A percentile compares a stretch with the other conserved stretches of the same genome.
phyloP scores from a whole-genome alignment of 768 basidiomycete genomes.

The Tricholomella constricta region DNA sequence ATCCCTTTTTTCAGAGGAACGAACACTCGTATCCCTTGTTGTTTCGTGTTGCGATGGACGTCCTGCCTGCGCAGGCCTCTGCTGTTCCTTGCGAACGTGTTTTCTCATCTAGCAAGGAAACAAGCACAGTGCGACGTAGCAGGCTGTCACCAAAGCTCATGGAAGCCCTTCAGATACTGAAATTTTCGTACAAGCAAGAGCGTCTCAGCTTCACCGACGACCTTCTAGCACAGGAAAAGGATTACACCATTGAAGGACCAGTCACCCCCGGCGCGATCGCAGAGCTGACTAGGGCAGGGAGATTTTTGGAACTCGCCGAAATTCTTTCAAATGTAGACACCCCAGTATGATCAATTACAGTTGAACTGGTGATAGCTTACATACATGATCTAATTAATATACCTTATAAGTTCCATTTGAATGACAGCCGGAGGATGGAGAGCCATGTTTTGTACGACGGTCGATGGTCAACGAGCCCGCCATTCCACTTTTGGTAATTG shows the following conservation, averaged over 20 bases:
- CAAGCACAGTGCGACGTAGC: conserved; percentile 16
- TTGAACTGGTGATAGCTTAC: no score
- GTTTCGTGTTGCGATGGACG: conserved; percentile 25
- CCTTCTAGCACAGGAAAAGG: no score
- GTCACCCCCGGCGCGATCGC: background rate
- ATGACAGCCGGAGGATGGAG: no score
- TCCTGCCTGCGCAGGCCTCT: conserved; percentile 30
- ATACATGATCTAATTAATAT: background rate
- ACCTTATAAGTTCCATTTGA: background rate
- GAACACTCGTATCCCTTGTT: conserved; percentile 18
- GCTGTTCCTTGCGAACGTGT: conserved; percentile 27
- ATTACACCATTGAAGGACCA: conserved; percentile 11
- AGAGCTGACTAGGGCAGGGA: background rate
- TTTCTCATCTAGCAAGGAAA: no score
- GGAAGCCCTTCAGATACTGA: no score
- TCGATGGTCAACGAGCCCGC: no score
- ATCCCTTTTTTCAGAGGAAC: background rate
- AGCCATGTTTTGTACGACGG: no score
- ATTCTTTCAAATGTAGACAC: no score
- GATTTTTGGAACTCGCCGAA: background rate
- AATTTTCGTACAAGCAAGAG: conserved; percentile 22
- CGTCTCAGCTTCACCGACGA: conserved; percentile 18
- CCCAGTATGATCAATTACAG: no score
- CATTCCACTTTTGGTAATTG: no score
- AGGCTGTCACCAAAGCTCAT: conserved; percentile 14